Evolutionary conservation across 164 flowering plant genomes (phyloP).

Genomic region (Chimonanthus praecox): DNA sequence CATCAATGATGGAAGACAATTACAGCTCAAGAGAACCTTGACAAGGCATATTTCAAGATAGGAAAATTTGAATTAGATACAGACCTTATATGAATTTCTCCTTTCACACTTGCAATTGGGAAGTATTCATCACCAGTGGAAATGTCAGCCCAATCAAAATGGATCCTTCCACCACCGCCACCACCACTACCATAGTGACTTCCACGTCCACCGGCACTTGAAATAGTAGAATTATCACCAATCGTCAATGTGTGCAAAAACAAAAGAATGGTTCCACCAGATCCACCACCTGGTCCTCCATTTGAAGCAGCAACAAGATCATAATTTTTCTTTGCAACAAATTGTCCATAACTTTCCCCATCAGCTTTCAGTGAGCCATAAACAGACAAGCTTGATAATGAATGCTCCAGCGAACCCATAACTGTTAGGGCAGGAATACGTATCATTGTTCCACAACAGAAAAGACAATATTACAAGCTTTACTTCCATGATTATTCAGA

Average conservation of each 20-base stretch:
- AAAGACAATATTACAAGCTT: background rate
- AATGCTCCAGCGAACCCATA: constrained; percentile 92
- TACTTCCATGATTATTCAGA: too few species aligned
- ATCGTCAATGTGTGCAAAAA: constrained; percentile 55
- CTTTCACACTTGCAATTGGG: constrained; percentile 59
- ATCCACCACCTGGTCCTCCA: constrained; percentile 82
- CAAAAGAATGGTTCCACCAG: constrained; percentile 91
- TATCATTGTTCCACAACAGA: background rate
- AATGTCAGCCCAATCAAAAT: constrained; percentile 89
- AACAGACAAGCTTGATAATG: constrained; percentile 56
- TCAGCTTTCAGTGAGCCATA: constrained; percentile 78
- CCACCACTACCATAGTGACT: constrained; percentile 75
- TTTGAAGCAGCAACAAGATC: constrained; percentile 11
- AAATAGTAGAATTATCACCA: constrained; percentile 47
- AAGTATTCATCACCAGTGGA: constrained; percentile 69
- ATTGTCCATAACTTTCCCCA: constrained; percentile 65
- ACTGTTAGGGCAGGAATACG: constrained; percentile 33
- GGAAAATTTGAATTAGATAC: constrained; percentile 5
- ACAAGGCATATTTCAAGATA: too few species aligned
- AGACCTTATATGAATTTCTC: constrained; percentile 55
- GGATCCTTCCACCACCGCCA: constrained; percentile 94
- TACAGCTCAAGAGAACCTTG: too few species aligned
- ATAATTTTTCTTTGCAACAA: constrained; percentile 15
- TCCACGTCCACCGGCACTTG: constrained; percentile 81
- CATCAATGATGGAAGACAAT: too few species aligned